Base-by-base conservation (phyloP, 2,329 filamentous ascomycete species). In the Fusarium mundagurra region DNA sequence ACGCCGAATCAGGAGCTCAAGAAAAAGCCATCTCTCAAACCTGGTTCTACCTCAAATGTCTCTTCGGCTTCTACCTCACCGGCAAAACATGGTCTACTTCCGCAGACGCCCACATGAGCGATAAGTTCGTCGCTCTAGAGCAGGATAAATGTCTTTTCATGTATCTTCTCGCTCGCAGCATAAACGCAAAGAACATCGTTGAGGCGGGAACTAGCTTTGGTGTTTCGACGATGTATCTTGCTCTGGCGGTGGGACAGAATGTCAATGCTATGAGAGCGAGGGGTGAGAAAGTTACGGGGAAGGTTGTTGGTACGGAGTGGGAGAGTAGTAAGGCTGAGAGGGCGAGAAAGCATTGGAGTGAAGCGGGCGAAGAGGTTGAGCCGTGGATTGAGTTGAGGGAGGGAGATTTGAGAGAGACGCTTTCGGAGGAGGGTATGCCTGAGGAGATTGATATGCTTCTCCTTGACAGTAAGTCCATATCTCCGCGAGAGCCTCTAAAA, bases 141-240 rank as follows among this genome's bases (percentile, higher is more conserved):
- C 80, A 84, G 17, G 88, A 91, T 74, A 92, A 92, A 78, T 87
- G 86, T 71, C 82, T 86, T 13, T 85, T 90, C 58, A 81, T 90
- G 12, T 92, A 92, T 76, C 85, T 88, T 20, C 83, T 92, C 0
- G 80, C 85, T 6, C 84, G 85, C 6, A 83, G 85, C 31, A 86
- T 81, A 5, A 83, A 85, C 4, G 89, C 89, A 0, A 82, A 81
- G 3, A 85, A 85, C 39, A 82, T 91, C n/a, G 86, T 91, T 57
- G 90, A 92, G 75, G 89, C 88, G 0, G 90, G 90, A 1, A 92
- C 90, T 0, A 88, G 86, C 59, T 92, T 89, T 64, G 90, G 90
- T 17, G 87, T 92, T 5, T 90, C 87, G 61, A 91, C 90, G 0
- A 90, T 92, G 59, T 92, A 91, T 72, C 85, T 92, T 14, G 89